Conservation (phyloP, 495 filamentous ascomycete genomes). For the Cetradonia linearis region DNA sequence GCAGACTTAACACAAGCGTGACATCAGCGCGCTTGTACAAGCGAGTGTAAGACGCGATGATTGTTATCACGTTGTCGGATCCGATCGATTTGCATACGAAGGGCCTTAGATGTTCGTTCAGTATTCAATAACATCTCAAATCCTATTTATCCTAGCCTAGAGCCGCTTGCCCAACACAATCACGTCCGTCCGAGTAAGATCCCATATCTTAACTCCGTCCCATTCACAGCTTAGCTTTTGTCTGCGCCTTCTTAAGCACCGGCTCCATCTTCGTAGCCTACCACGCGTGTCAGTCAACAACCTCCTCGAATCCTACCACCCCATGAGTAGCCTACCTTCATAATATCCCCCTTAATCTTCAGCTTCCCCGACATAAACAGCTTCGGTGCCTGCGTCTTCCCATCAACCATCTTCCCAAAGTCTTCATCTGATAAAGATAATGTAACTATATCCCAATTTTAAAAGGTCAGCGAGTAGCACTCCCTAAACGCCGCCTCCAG, state of each 20-base stretch:
- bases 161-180: not conserved
- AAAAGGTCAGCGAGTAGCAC: not conserved
- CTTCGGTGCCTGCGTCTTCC: slow-evolving; percentile 88
- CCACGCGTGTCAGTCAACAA: slow-evolving; percentile 28
- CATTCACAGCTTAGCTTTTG: slow-evolving; percentile 71
- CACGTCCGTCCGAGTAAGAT: not conserved
- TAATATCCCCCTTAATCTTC: slow-evolving; percentile 96
- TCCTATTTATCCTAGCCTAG: not conserved
- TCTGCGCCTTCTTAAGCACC: slow-evolving; percentile 80
- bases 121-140: not conserved
- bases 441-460: slow-evolving; percentile 49
- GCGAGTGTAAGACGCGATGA: too few species aligned
- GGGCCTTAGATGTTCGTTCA: not conserved
- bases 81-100: not conserved
- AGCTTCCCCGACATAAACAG: slow-evolving; percentile 95
- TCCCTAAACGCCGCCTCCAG: not conserved
- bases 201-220: not conserved
- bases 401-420: slow-evolving; percentile 68
- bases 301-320: not conserved
- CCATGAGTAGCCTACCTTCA: slow-evolving; percentile 36
- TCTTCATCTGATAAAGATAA: slow-evolving; percentile 76
- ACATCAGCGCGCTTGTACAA: not conserved
- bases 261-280: slow-evolving; percentile 94
- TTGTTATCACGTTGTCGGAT: not conserved
- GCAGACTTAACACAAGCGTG: not conserved